Evolutionary conservation across 1,139 yeast species (phyloP).

Genomic region (Torulaspora globosa): DNA sequence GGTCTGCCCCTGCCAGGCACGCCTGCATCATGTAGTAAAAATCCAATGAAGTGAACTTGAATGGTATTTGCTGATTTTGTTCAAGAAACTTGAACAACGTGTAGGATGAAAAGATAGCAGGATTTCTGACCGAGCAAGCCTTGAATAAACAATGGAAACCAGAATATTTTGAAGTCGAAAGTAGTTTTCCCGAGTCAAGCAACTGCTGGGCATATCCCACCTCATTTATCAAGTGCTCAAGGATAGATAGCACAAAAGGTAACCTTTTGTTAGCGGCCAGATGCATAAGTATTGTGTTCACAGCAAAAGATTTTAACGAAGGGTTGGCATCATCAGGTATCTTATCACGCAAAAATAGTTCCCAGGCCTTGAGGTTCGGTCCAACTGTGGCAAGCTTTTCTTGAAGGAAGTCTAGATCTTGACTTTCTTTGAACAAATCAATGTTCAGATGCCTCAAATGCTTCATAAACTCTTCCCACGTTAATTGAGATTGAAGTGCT

Average conservation of each 20-base stretch:
- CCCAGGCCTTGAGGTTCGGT: constrained; percentile 12
- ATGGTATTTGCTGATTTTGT: constrained; percentile 2
- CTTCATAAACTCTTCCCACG: constrained; percentile 13
- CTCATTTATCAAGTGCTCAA: constrained; percentile 15
- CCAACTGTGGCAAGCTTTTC: constrained; percentile 13
- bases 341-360: constrained; percentile 7
- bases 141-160: constrained; percentile 17
- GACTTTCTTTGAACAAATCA: constrained; percentile 12
- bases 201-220: constrained; percentile 8
- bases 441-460: constrained; percentile 9
- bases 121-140: constrained; percentile 12
- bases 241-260: constrained; percentile 15
- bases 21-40: constrained; percentile 19
- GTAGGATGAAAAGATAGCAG: constrained; percentile 16
- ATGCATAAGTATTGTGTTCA: constrained; percentile 12
- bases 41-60: constrained; percentile 17
- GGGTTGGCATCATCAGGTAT: constrained; percentile 10
- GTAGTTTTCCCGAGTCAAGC: constrained; percentile 11
- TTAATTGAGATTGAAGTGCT: constrained; percentile 10
- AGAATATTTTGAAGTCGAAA: constrained; percentile 5
- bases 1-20: constrained; percentile 11
- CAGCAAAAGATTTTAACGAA: constrained; percentile 16
- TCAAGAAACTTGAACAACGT: constrained; percentile 11
- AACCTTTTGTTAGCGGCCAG: constrained; percentile 14
- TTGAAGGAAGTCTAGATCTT: constrained; percentile 15